phyloP scores from a whole-genome alignment of 257 asterid genomes.

The Forsythia viridissima region DNA sequence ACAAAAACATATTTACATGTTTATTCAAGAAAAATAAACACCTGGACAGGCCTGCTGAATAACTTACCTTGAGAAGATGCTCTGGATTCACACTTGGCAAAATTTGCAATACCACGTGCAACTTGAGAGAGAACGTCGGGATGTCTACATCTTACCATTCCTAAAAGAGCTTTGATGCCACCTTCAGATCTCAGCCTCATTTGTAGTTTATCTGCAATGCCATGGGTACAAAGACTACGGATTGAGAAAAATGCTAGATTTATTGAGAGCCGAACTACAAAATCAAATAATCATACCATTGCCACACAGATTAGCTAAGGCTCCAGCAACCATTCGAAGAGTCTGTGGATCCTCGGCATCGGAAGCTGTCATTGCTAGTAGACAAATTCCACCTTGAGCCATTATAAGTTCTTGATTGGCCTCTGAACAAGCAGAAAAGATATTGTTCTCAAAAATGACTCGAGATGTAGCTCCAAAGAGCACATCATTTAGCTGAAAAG shows the following conservation, averaged over 20 bases:
- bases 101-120: constrained; percentile 98
- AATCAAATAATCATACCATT: constrained; percentile 59
- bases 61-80: constrained; percentile 78
- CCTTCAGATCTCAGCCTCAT: constrained; percentile 93
- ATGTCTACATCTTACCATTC: constrained; percentile 97
- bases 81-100: constrained; percentile 95
- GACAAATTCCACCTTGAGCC: constrained; percentile 90
- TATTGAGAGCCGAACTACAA: constrained; percentile 11
- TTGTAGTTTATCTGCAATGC: constrained; percentile 81
- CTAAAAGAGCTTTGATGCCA: constrained; percentile 92
- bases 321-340: constrained; percentile 99
- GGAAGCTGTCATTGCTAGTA: constrained; percentile 83
- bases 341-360: constrained; percentile 99
- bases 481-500: constrained; percentile 9
- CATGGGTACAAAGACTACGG: constrained; percentile 17
- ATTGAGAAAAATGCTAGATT: not conserved
- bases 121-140: constrained; percentile 96
- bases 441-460: constrained; percentile 7
- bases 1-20: not conserved
- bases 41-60: not conserved
- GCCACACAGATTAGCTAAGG: constrained; percentile 96
- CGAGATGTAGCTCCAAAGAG: constrained; percentile 12
- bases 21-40: not conserved
- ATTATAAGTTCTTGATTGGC: constrained; percentile 94
- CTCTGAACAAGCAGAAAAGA: constrained; percentile 49